Evolutionary conservation across 2,329 filamentous ascomycete species (phyloP).

Genomic region (Epichloe sibirici): DNA sequence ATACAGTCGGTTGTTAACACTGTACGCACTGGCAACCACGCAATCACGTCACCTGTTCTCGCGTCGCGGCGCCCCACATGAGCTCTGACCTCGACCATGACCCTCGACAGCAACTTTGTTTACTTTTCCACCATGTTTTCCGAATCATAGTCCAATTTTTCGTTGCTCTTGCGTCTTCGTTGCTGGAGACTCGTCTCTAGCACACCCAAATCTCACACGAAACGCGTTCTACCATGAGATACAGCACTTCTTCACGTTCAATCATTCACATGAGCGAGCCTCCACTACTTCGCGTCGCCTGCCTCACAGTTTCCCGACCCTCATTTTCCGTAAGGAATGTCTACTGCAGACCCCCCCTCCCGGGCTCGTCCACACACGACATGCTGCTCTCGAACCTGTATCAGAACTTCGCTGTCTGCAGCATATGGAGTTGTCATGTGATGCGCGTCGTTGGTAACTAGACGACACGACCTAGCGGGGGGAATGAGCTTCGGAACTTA

Average conservation of each 20-base stretch:
- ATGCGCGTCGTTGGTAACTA: constrained; percentile 23
- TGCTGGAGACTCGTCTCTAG: background rate
- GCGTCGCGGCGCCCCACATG: constrained; percentile 5
- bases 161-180: background rate
- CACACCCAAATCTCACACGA: background rate
- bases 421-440: constrained; percentile 32
- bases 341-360: constrained; percentile 32
- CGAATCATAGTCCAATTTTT: background rate
- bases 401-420: constrained; percentile 37
- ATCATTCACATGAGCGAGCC: background rate
- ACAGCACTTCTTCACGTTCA: constrained; percentile 32
- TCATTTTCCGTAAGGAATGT: constrained; percentile 59
- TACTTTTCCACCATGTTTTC: background rate
- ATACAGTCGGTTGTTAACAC: background rate
- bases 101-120: background rate
- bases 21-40: background rate
- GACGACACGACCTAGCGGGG: constrained; percentile 33
- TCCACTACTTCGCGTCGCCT: constrained; percentile 50
- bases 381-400: constrained; percentile 52
- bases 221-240: constrained; percentile 11
- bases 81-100: background rate
- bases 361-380: constrained; percentile 27
- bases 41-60: constrained; percentile 16
- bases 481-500: constrained; percentile 79
- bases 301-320: constrained; percentile 68